Percentiles rank a stretch among this genome's conserved stretches.
phyloP scores from a whole-genome alignment of 2,329 filamentous ascomycete species.

The Coleophoma crateriformis region DNA sequence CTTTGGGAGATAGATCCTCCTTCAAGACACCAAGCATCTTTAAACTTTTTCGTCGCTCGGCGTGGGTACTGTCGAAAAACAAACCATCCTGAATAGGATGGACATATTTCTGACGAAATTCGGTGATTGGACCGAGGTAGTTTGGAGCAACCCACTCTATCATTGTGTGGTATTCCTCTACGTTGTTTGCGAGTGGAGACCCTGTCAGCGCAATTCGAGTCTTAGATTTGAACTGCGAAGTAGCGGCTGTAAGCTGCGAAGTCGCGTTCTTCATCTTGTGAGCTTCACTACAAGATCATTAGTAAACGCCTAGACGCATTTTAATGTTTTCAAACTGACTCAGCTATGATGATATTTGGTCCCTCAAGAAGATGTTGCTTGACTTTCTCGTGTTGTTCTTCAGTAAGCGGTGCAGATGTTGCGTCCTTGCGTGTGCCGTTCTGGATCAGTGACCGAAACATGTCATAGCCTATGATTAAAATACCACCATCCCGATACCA shows the following conservation, averaged over 20 bases:
- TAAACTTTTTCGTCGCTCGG: conserved; percentile 52
- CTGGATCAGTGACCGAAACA: conserved; percentile 49
- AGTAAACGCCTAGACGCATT: too few relatives aligned
- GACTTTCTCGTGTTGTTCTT: conserved; percentile 31
- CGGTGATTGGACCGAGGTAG: conserved; percentile 62
- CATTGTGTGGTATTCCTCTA: conserved; percentile 81
- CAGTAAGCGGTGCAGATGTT: conserved; percentile 21
- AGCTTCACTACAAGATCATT: conserved; percentile 48
- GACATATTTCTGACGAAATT: conserved; percentile 68
- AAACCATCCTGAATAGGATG: conserved; percentile 70
- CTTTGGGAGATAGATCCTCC: conserved; percentile 67
- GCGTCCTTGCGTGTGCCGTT: conserved; percentile 27
- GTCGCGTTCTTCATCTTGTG: conserved; percentile 68
- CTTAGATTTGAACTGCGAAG: conserved; percentile 56
- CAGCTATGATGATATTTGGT: conserved; percentile 72
- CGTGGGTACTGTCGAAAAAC: conserved; percentile 52
- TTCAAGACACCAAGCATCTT: conserved; percentile 68
- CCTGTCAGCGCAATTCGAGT: conserved; percentile 81
- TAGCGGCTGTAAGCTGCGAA: conserved; percentile 46
- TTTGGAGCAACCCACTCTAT: conserved; percentile 80
- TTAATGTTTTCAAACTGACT: conserved; percentile 28
- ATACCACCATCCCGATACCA: conserved; percentile 68
- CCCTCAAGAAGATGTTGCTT: conserved; percentile 46
- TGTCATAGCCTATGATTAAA: conserved; percentile 69
- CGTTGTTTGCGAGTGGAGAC: conserved; percentile 78